Evolutionary conservation across 2,329 filamentous ascomycete genomes (phyloP).

Genomic region (Dactylellina haptotyla): DNA sequence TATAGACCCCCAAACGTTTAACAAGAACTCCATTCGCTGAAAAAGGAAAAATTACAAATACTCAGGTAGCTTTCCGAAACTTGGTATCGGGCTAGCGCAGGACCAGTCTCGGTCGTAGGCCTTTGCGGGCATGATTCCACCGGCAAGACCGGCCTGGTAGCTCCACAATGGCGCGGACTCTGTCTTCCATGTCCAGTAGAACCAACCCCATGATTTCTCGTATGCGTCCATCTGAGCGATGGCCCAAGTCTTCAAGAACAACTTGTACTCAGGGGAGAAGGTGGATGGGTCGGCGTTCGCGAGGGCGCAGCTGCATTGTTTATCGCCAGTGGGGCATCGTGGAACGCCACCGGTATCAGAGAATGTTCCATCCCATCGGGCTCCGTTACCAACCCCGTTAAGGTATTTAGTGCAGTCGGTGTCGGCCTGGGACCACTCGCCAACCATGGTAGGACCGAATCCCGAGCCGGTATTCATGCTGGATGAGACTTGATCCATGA

Average conservation of each 20-base stretch:
- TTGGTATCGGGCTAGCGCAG: constrained; percentile 66
- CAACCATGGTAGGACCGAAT: constrained; percentile 92
- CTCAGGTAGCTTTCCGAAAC: constrained; percentile 60
- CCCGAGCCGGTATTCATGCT: constrained; percentile 79
- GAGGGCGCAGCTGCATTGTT: constrained; percentile 75
- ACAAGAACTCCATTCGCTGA: too few relatives aligned
- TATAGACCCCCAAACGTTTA: too few relatives aligned
- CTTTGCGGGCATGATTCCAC: constrained; percentile 81
- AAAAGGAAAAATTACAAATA: constrained; percentile 14
- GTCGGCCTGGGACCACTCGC: constrained; percentile 97
- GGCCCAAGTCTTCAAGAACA: constrained; percentile 87
- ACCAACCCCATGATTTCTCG: constrained; percentile 95
- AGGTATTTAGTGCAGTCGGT: constrained; percentile 89
- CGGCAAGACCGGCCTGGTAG: constrained; percentile 80
- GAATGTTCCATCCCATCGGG: constrained; percentile 90
- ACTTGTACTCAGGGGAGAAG: constrained; percentile 80
- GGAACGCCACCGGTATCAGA: constrained; percentile 71
- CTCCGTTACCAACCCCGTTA: constrained; percentile 85
- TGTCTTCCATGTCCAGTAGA: constrained; percentile 99
- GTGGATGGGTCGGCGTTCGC: constrained; percentile 79
- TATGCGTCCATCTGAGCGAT: constrained; percentile 94
- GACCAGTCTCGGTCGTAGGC: constrained; percentile 76
- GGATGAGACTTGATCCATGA: constrained; percentile 79
- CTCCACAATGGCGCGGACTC: constrained; percentile 90
- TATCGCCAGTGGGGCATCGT: constrained; percentile 74